These are phyloP conservation scores for Papiliotrema terrestris DNA, from an alignment of 1,284 basidiomycete species.

Conservation along the genomic window DNA sequence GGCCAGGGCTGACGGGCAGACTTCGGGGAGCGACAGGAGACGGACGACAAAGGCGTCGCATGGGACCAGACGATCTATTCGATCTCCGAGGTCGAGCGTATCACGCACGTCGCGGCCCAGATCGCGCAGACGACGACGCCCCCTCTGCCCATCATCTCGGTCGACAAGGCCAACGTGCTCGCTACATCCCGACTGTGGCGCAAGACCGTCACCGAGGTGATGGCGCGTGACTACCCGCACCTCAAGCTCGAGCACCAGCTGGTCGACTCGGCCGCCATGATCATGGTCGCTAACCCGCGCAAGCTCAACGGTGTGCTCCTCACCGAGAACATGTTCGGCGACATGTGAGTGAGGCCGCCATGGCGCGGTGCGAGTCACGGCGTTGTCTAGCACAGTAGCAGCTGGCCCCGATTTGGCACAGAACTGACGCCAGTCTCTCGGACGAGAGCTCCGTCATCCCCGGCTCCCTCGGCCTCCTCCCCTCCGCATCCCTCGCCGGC, in stretches of 20 bases:
- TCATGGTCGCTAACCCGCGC: conserved; percentile 85
- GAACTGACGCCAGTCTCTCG: conserved; percentile 64
- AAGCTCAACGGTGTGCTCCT: conserved; percentile 94
- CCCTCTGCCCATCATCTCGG: conserved; percentile 82
- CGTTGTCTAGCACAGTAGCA: too few relatives aligned
- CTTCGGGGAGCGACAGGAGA: conserved; percentile 91
- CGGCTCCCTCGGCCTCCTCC: conserved; percentile 91
- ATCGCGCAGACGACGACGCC: conserved; percentile 81
- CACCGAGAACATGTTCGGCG: conserved; percentile 94
- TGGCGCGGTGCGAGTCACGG: too few relatives aligned
- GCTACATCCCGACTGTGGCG: conserved; percentile 94
- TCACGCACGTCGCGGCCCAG: conserved; percentile 91
- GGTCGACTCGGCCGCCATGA: conserved; percentile 95
- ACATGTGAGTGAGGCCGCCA: conserved; percentile 71
- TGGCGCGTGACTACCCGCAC: conserved; percentile 80
- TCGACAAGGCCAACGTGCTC: conserved; percentile 99
- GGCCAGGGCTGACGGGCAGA: conserved; percentile 54
- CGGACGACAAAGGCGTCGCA: conserved; percentile 62
- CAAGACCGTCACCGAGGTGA: conserved; percentile 78
- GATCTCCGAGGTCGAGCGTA: conserved; percentile 84
- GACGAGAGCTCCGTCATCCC: conserved; percentile 97
- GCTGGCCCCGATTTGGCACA: too few relatives aligned
- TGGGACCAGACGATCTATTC: conserved; percentile 94
- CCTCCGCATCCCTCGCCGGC: conserved; percentile 85
- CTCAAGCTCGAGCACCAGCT: conserved; percentile 82